Evolutionary conservation across 2,329 filamentous ascomycete species (phyloP).

Genomic region (Elsinoe batatas): DNA sequence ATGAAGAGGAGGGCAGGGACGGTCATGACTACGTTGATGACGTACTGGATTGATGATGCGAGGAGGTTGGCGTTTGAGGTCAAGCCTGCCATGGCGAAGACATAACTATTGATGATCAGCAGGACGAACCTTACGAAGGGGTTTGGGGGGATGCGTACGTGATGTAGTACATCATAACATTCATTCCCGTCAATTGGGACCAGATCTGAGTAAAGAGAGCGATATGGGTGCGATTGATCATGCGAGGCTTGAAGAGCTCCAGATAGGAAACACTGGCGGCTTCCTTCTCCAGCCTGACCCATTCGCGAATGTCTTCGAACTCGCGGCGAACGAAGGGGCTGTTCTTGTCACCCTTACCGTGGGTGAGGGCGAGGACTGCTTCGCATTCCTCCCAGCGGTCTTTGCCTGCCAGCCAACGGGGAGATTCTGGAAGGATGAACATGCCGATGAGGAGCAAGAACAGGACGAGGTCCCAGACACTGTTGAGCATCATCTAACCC

Average conservation of each 20-base stretch:
- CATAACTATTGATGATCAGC: conserved; percentile 36
- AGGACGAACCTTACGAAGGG: background rate
- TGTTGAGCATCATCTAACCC: conserved; percentile 28
- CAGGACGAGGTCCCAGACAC: conserved; percentile 44
- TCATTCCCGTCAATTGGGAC: conserved; percentile 65
- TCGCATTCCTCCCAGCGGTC: conserved; percentile 37
- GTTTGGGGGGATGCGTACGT: conserved; percentile 4
- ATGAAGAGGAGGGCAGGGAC: conserved; percentile 64
- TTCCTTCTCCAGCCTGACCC: conserved; percentile 58
- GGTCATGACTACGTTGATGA: conserved; percentile 75
- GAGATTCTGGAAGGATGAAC: conserved; percentile 37
- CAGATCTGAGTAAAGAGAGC: conserved; percentile 66
- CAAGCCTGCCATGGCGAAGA: conserved; percentile 63
- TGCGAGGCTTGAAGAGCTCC: conserved; percentile 62
- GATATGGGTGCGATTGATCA: conserved; percentile 63
- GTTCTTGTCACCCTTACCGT: conserved; percentile 29
- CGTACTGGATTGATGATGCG: conserved; percentile 60
- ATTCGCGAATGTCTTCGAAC: conserved; percentile 61
- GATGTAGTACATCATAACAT: conserved; percentile 13
- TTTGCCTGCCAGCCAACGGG: conserved; percentile 37
- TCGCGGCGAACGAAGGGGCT: conserved; percentile 54
- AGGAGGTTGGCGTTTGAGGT: conserved; percentile 46
- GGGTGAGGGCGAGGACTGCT: conserved; percentile 33
- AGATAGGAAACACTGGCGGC: conserved; percentile 60
- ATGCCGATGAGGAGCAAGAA: conserved; percentile 36